phyloP scores from a whole-genome alignment of 257 asterid species.

The Cordia subcordata region DNA sequence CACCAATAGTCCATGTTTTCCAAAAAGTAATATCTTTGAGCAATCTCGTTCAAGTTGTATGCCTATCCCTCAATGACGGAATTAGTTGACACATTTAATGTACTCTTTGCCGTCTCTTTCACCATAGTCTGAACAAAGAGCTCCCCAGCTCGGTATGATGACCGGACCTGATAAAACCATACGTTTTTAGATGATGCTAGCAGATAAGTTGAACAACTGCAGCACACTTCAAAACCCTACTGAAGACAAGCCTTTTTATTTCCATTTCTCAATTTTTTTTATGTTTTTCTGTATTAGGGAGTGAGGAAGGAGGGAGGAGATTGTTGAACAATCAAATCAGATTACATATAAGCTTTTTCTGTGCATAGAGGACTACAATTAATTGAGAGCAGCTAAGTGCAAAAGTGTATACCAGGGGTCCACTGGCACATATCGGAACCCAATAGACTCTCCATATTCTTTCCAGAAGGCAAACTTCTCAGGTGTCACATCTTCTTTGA shows the following conservation, averaged over 20 bases:
- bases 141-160: slow-evolving; percentile 96
- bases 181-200: neutral
- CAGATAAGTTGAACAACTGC: too few relatives aligned
- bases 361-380: neutral
- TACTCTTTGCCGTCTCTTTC: slow-evolving; percentile 45
- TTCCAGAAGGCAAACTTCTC: slow-evolving; percentile 92
- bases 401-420: slow-evolving; percentile 76
- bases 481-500: slow-evolving; percentile 82
- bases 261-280: too few relatives aligned
- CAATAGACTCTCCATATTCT: slow-evolving; percentile 93
- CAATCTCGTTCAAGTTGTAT: too few relatives aligned
- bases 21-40: too few relatives aligned
- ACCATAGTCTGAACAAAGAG: slow-evolving; percentile 91
- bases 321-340: too few relatives aligned
- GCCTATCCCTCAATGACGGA: neutral
- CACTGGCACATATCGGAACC: slow-evolving; percentile 98
- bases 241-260: too few relatives aligned
- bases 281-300: too few relatives aligned
- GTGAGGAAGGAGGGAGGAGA: too few relatives aligned
- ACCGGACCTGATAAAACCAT: slow-evolving; percentile 94
- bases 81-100: slow-evolving; percentile 2
- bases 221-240: too few relatives aligned
- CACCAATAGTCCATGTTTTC: too few relatives aligned
- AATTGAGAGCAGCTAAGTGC: neutral
- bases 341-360: too few relatives aligned